Base-by-base conservation (phyloP, 495 filamentous ascomycete genomes). In the Cercophora samala region DNA sequence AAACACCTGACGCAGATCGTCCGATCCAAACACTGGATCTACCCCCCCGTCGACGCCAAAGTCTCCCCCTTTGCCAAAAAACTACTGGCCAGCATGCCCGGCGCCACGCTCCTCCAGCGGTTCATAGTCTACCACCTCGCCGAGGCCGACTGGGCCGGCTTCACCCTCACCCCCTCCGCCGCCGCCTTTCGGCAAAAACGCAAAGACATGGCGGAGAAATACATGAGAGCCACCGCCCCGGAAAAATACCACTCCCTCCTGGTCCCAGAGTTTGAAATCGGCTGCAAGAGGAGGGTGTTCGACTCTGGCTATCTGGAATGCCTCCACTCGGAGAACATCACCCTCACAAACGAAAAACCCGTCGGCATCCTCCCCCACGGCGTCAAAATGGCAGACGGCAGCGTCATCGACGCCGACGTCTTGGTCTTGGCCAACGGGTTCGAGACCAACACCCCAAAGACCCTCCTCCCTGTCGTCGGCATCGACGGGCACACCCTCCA, bases 211-310 rank as follows among this genome's bases (percentile, higher is more conserved):
- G 64, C 64, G 11, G 75, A 71, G 63, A 26, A 60, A 9, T 82
- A 82, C 56, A 80, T 83, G 61, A 69, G 72, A n/a, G n/a, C 54
- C 13, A 71, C 63, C 51, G 72, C 78, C 6, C 80, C 80, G 18
- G 63, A 73, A 59, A 78, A 80, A 68, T 83, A 83, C 58, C 73
- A 76, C 25, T 65, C 76, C 26, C n/a, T 80, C 25, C 64, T 83
- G 56, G 73, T 81, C n/a, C 80, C 80, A 17, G 70, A 78, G 13
- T 83, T 78, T 63, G 75, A 76, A 59, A 54, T 79, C 46, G 80
- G 80, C 17, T 82, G 80, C 70, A 83, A 83, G 71, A 68, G 80
- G 9, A 70, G 80, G 5, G 75, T 82, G 26, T 83, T 81, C 58
- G 80, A 83, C 67, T 72, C 71, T 4, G 68, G 68, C 0, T 76